Evolutionary conservation across 345 rosid species (phyloP), one percentile per base, ranked within the genome.

Genomic region (Gossypium mustelinum): DNA sequence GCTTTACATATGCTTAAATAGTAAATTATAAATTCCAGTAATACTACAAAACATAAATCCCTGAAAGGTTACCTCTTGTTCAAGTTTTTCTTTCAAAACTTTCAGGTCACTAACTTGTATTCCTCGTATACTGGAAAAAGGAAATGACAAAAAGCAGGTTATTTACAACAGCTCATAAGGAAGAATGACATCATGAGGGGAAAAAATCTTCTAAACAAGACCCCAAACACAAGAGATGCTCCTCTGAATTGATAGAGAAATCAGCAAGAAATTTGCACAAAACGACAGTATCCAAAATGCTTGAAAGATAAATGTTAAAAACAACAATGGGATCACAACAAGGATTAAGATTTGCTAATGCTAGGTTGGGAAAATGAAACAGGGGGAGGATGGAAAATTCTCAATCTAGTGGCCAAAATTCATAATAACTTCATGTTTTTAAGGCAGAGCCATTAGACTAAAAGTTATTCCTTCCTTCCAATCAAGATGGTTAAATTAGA

Each of bases 11-110:
- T 20, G 11, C 16, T 29, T 14, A 11, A 72, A 64, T 4, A 50
- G 25, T 59, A 50, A 71, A 79, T n/a, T 43, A 62, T 10, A 58
- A 17, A 44, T 7, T 22, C 45, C 41, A 66, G 14, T 41, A 25
- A 56, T 56, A 73, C 20, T 22, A 64, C 20, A 47, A 43, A 14
- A 69, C 10, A 71, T 52, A 45, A 56, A 72, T 55, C 52, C 76
- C 27, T 55, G 62, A 59, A 71, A 73, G 44, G 74, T 58, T 86
- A 95, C 99, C 98, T 95, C 97, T 73, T 89, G 88, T 74, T 89
- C 90, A 65, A 93, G 99, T 84, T 89, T 95, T 78, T 88, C 97
- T 78, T 90, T 93, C 83, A 95, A 79, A 79, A 55, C 78, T 81
- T 80, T 90, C 57, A 95, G 97, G 84, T 93, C 97, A 78, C 77